phyloP scores from a whole-genome alignment of 202 grass and related monocot genomes.

The Digitaria exilis region DNA sequence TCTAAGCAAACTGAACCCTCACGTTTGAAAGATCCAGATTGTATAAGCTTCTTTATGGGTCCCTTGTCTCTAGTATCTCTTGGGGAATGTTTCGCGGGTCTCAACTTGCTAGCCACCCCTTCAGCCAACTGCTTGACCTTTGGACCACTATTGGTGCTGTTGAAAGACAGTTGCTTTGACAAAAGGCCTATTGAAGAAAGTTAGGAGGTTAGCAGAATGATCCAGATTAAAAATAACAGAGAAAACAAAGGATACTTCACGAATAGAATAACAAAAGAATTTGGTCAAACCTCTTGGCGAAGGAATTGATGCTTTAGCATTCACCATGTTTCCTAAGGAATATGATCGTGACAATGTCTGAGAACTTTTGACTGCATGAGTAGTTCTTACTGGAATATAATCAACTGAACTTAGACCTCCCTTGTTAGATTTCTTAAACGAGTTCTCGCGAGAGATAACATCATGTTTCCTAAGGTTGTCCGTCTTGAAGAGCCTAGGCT shows the following conservation, averaged over 20 bases:
- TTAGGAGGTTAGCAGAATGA: conserved; percentile 13
- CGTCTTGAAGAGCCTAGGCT: conserved; percentile 39
- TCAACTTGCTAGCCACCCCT: conserved; percentile 59
- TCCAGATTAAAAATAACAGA: conserved; percentile 16
- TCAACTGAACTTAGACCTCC: conserved; percentile 44
- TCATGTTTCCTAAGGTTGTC: conserved; percentile 58
- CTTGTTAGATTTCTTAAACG: conserved; percentile 52
- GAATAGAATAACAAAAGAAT: conserved; percentile 19
- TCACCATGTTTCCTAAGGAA: conserved; percentile 57
- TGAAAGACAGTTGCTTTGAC: conserved; percentile 81
- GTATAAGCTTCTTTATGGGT: conserved; percentile 46
- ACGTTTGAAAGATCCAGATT: conserved; percentile 63
- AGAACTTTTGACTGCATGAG: conserved; percentile 54
- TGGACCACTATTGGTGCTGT: conserved; percentile 53
- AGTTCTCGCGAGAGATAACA: conserved; percentile 56
- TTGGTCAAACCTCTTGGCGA: conserved; percentile 69
- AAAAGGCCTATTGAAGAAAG: conserved; percentile 54
- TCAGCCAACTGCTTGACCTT: conserved; percentile 80
- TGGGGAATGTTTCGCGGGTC: conserved; percentile 41
- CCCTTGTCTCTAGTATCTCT: conserved; percentile 54
- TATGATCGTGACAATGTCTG: conserved; percentile 56
- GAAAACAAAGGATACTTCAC: conserved; percentile 11
- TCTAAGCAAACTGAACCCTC: conserved; percentile 45
- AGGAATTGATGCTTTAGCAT: conserved; percentile 55
- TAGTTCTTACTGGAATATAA: conserved; percentile 38